Base-by-base conservation (phyloP, 148 eudicot genomes). In the Cornus kousa region DNA sequence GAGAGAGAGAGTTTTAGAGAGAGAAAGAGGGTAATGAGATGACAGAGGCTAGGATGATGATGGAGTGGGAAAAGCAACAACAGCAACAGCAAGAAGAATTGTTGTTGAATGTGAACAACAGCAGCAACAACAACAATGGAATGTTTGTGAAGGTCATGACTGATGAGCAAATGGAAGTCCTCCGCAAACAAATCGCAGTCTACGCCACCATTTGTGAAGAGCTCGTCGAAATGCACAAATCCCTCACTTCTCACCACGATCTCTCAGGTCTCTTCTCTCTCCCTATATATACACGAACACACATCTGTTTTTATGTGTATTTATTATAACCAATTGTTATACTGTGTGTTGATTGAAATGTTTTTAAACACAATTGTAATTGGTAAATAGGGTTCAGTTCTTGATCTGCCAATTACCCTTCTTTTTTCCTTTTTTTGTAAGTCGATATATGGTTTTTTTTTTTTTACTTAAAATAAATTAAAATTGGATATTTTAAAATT, bases 71-170 rank as follows among this genome's bases (percentile, higher is more conserved):
- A 5, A 71, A 70, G 62, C 57, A 35, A 31, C 73, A 79, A 17
- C 53, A 70, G 19, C 69, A 62, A 46, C 57, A 57, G 20, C 60
- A 71, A 50, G 77, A 57, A 74, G 60, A 13, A 70, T 62, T 46
- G 78, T 68, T 20, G 73, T 50, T 82, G 60, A 53, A 31, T 50
- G 43, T 39, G 67, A 39, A 78, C 77, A 33, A 33, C 72, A 72
- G 12, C 59, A 67, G 13, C 62, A 43, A n/a, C 50, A 74, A 19
- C 9, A 62, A 78, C 48, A 87, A 86, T n/a, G 88, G 83, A 55
- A 83, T 91, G 80, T 91, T 87, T 75, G 95, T 89, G 50, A 92
- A 91, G 68, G 95, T 94, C 32, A 94, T 94, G 98, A 94, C 97
- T 1, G 98, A 94, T 80, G 97, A 94, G 80, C 98, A 94, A 73